Percentiles rank a stretch among this genome's conserved stretches.
These are phyloP conservation scores for Monilinia vaccinii-corymbosi DNA, from an alignment of 2,329 filamentous ascomycete genomes.

Conservation along the genomic window DNA sequence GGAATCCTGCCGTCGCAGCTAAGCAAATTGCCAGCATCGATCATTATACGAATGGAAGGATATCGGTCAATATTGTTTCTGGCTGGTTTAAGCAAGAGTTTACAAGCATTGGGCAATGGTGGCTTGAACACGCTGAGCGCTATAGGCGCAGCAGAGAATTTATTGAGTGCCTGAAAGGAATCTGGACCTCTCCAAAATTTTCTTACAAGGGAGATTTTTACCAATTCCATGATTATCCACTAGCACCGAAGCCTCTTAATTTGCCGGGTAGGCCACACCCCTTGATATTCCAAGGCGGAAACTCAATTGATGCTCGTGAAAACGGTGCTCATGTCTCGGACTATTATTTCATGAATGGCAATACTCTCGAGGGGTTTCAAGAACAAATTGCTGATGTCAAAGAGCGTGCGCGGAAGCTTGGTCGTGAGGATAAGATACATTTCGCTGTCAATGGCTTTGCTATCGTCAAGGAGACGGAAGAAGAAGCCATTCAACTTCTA, in stretches of 20 bases:
- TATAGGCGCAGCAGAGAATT: slow-evolving; percentile 41
- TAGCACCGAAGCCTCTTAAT: slow-evolving; percentile 41
- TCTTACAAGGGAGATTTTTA: slow-evolving; percentile 44
- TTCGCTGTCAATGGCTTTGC: slow-evolving; percentile 44
- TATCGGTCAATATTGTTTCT: slow-evolving; percentile 43
- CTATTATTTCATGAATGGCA: slow-evolving; percentile 50
- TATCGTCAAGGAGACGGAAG: slow-evolving; percentile 41
- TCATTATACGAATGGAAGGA: slow-evolving; percentile 41
- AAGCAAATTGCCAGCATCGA: slow-evolving; percentile 46
- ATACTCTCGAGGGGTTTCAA: slow-evolving; percentile 43
- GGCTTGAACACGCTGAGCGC: slow-evolving; percentile 44
- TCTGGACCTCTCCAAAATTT: slow-evolving; percentile 42
- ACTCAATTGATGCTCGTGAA: slow-evolving; percentile 40
- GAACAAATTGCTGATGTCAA: slow-evolving; percentile 41
- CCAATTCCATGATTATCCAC: slow-evolving; percentile 41
- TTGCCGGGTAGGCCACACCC: slow-evolving; percentile 38
- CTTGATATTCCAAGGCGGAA: slow-evolving; percentile 45
- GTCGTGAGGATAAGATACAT: slow-evolving; percentile 36
- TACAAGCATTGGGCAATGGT: slow-evolving; percentile 43
- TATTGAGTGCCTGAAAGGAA: slow-evolving; percentile 41
- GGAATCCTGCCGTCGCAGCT: slow-evolving; percentile 42
- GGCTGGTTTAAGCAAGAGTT: slow-evolving; percentile 48
- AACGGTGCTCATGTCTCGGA: slow-evolving; percentile 40
- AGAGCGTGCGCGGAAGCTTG: slow-evolving; percentile 36
- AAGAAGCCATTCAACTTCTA: slow-evolving; percentile 39